phyloP scores from a whole-genome alignment of 768 basidiomycete genomes.

The Cystobasidium ongulense region DNA sequence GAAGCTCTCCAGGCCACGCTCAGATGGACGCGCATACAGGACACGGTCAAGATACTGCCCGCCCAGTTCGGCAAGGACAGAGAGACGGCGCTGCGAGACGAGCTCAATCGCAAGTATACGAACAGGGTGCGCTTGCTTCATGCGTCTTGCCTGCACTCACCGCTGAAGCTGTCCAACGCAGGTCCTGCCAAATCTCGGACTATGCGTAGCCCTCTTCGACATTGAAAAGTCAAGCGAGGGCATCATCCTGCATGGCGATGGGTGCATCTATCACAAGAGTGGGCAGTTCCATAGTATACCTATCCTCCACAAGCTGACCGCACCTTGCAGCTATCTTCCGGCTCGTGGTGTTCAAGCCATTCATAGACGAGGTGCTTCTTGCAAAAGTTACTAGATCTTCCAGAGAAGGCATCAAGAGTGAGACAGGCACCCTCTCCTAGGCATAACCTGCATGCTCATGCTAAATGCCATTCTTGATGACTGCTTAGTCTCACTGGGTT shows the following conservation, averaged over 20 bases:
- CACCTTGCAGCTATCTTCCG: conserved; percentile 64
- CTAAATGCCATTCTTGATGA: background rate
- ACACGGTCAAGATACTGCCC: conserved; percentile 82
- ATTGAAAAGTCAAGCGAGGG: conserved; percentile 78
- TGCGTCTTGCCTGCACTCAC: background rate
- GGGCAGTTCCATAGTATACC: conserved; percentile 2
- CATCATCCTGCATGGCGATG: conserved; percentile 88
- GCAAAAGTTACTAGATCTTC: conserved; percentile 83
- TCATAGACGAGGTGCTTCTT: conserved; percentile 76
- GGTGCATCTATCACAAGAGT: conserved; percentile 92
- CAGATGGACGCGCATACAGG: conserved; percentile 51
- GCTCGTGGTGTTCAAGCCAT: conserved; percentile 83
- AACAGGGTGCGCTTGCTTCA: conserved; percentile 51
- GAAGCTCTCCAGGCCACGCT: background rate
- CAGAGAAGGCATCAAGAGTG: conserved; percentile 73
- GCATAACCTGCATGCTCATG: too few relatives aligned
- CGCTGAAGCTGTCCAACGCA: conserved; percentile 47
- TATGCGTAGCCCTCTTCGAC: conserved; percentile 85
- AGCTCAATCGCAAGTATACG: conserved; percentile 91
- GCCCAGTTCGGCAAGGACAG: conserved; percentile 70
- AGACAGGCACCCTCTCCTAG: conserved; percentile 45
- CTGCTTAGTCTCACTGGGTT: conserved; percentile 52
- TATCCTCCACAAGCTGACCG: background rate
- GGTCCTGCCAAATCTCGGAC: conserved; percentile 78
- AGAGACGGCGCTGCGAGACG: conserved; percentile 69